Evolutionary conservation across 1,284 basidiomycete genomes (phyloP).

Genomic region (Phellopilus nigrolimitatus): DNA sequence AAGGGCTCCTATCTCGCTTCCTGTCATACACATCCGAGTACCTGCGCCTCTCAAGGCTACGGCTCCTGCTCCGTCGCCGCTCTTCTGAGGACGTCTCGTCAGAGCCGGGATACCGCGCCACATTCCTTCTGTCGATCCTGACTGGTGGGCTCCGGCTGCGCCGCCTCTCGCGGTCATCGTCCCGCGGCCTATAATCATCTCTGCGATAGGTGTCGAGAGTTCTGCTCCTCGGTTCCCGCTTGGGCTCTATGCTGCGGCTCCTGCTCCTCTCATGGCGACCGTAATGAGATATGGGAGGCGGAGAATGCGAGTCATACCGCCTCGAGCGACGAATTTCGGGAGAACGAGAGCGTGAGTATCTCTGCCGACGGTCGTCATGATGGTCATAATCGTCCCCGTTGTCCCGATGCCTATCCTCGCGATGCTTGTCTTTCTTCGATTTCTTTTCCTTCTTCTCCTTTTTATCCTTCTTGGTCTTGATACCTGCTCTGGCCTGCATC

Average conservation of each 20-base stretch:
- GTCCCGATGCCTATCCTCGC: no score
- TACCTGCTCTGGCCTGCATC: slow-evolving; percentile 71
- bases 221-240: slow-evolving; percentile 8
- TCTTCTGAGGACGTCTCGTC: slow-evolving; percentile 18
- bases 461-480: slow-evolving; percentile 72
- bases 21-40: slow-evolving; percentile 3
- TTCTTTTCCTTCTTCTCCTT: slow-evolving; percentile 59
- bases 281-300: slow-evolving; percentile 1
- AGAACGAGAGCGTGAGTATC: slow-evolving; percentile 30
- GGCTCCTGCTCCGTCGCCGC: slow-evolving; percentile 14
- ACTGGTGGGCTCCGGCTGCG: not conserved
- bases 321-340: slow-evolving; percentile 7
- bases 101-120: slow-evolving; percentile 3
- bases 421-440: slow-evolving; percentile 55
- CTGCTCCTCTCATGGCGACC: slow-evolving; percentile 10
- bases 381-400: slow-evolving; percentile 25
- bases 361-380: slow-evolving; percentile 27
- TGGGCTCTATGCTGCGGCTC: slow-evolving; percentile 12
- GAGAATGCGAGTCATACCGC: slow-evolving; percentile 15
- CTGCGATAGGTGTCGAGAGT: not conserved
- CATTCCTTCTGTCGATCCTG: not conserved
- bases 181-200: not conserved
- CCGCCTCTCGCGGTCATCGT: slow-evolving; percentile 1
- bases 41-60: slow-evolving; percentile 5
- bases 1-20: slow-evolving; percentile 9